Percentiles rank a stretch among this genome's conserved stretches.
Conservation (phyloP, 2,329 filamentous ascomycete species). For the Coniochaeta ligniaria region DNA sequence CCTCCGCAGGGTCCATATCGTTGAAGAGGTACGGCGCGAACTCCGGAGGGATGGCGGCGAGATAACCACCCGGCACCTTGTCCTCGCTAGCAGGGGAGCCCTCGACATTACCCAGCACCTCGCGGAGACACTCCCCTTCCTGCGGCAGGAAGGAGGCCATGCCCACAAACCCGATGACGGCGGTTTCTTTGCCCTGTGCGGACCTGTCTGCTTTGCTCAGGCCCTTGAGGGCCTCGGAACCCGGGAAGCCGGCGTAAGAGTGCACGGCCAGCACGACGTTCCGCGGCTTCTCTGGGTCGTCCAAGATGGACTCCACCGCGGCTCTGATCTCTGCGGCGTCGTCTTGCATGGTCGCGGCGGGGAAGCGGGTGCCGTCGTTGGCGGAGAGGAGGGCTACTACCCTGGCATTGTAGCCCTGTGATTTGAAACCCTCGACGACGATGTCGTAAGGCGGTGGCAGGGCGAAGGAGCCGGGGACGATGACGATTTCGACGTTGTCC, state of each 20-base stretch:
- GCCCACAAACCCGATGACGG: conserved; percentile 21
- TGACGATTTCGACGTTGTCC: conserved; percentile 1
- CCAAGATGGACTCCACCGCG: conserved; percentile 5
- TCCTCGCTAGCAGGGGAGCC: conserved; percentile 1
- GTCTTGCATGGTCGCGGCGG: conserved; percentile 9
- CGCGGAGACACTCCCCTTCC: conserved; percentile 5
- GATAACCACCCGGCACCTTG: conserved; percentile 6
- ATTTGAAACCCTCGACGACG: conserved; percentile 1
- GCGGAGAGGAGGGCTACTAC: conserved; percentile 7
- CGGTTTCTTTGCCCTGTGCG: conserved; percentile 17
- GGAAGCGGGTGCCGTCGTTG: conserved; percentile 8
- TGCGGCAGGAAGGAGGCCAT: conserved; percentile 11
- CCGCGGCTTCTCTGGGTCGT: conserved; percentile 12
- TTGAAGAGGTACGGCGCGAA: conserved; percentile 3
- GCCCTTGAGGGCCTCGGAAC: conserved; percentile 19
- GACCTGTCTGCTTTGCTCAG: conserved; percentile 15
- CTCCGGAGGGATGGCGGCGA: conserved; percentile 2
- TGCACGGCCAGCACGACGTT: conserved; percentile 21
- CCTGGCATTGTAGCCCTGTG: conserved; percentile 4
- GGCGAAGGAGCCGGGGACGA: conserved; percentile 8
- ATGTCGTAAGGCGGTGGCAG: conserved; percentile 1
- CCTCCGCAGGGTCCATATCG: conserved; percentile 1
- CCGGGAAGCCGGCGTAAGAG: conserved; percentile 25
- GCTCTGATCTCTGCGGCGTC: conserved; percentile 9
- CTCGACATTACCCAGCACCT: conserved; percentile 2